A percentile compares a stretch with the other conserved stretches of the same genome.
phyloP scores from a whole-genome alignment of 169 alveolate genomes.

The Perkinsus olseni region DNA sequence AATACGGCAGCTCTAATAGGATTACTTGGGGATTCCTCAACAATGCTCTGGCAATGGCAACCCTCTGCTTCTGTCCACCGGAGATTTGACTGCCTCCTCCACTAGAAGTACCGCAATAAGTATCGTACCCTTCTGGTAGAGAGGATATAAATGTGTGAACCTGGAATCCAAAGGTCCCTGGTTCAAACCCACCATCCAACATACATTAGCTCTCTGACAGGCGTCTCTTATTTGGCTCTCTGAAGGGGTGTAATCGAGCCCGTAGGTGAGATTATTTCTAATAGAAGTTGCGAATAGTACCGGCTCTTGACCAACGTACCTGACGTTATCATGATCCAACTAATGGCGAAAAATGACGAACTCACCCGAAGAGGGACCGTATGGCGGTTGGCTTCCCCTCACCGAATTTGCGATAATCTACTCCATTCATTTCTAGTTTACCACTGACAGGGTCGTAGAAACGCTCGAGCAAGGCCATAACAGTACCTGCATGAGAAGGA shows the following conservation, averaged over 20 bases:
- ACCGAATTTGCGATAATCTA: constrained; percentile 35
- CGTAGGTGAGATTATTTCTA: constrained; percentile 60
- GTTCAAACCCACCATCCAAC: no score
- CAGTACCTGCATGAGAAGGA: constrained; percentile 13
- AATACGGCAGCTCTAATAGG: no score
- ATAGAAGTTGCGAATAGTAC: constrained; percentile 67
- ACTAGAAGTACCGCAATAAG: not conserved
- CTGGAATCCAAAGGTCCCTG: not conserved
- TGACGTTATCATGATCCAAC: constrained; percentile 11
- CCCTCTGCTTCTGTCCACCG: constrained; percentile 82
- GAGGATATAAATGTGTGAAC: not conserved
- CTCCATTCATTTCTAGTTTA: constrained; percentile 3
- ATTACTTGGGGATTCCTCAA: constrained; percentile 56
- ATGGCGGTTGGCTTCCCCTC: constrained; percentile 9
- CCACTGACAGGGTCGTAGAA: constrained; percentile 51
- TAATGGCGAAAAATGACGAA: not conserved
- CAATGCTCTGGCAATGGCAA: constrained; percentile 79
- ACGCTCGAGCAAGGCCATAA: constrained; percentile 43
- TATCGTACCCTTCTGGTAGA: not conserved
- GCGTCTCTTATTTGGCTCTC: constrained; percentile 52
- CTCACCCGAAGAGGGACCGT: not conserved
- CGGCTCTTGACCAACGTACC: constrained; percentile 69
- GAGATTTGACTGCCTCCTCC: constrained; percentile 32
- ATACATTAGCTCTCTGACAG: not conserved
- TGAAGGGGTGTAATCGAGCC: constrained; percentile 69